phyloP scores from a whole-genome alignment of 106 monocot genomes.

The Dendrobium chrysotoxum region DNA sequence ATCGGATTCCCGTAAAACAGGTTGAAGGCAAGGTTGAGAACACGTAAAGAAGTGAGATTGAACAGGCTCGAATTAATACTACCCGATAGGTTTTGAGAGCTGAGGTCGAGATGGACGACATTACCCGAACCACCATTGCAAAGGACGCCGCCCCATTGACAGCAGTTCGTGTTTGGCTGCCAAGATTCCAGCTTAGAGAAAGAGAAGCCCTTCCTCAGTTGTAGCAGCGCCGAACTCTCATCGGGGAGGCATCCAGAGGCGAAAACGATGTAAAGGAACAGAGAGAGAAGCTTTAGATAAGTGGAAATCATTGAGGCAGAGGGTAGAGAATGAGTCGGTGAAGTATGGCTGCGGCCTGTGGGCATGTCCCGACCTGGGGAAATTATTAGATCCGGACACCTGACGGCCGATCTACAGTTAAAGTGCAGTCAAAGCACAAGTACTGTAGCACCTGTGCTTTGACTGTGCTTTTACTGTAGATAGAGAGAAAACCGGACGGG shows the following conservation, averaged over 20 bases:
- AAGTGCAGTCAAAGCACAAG: no score
- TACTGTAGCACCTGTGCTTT: no score
- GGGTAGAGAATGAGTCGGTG: not conserved
- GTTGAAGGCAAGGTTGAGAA: constrained; percentile 35
- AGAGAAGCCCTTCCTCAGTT: constrained; percentile 12
- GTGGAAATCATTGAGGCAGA: not conserved
- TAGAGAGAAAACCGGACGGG: no score
- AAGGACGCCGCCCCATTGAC: constrained; percentile 46
- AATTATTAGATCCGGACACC: no score
- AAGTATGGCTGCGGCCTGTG: not conserved
- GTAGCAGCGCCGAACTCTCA: not conserved
- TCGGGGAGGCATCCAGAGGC: not conserved
- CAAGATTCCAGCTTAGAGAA: constrained; percentile 18
- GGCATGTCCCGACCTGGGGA: not conserved
- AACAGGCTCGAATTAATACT: constrained; percentile 24
- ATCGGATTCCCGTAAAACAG: constrained; percentile 12
- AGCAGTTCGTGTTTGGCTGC: constrained; percentile 30
- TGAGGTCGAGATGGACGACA: constrained; percentile 49
- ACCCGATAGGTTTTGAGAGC: constrained; percentile 20
- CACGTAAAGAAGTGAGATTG: constrained; percentile 33
- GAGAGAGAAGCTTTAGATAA: not conserved
- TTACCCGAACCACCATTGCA: constrained; percentile 17
- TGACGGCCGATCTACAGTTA: no score
- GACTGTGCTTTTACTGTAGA: no score
- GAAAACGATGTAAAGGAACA: not conserved